Evolutionary conservation across 2,329 filamentous ascomycete species (phyloP).

Genomic region (Colletotrichum echinochloae): DNA sequence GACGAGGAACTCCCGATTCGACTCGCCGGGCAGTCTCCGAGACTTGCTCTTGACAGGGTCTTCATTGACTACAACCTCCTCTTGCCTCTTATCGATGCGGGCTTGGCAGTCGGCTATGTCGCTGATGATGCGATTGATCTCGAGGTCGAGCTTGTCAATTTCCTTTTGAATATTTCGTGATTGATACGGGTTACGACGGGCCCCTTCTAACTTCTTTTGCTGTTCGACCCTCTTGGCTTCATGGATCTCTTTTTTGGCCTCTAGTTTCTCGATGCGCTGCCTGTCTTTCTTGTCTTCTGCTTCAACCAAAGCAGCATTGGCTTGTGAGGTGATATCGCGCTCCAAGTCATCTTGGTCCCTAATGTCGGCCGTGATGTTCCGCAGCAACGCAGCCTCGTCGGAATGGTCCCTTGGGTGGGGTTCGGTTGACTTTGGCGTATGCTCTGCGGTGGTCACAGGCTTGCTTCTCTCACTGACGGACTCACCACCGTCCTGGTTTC

Average conservation of each 20-base stretch:
- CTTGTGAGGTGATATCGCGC: slow-evolving; percentile 80
- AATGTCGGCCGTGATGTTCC: slow-evolving; percentile 59
- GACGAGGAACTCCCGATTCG: slow-evolving; percentile 88
- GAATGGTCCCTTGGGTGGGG: background rate
- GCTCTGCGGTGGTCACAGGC: background rate
- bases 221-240: slow-evolving; percentile 72
- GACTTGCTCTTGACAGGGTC: slow-evolving; percentile 61
- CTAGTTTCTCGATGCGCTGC: slow-evolving; percentile 70
- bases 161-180: slow-evolving; percentile 72
- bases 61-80: slow-evolving; percentile 60
- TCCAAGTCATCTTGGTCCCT: slow-evolving; percentile 92
- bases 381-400: slow-evolving; percentile 32
- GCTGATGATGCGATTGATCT: slow-evolving; percentile 72
- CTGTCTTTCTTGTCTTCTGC: slow-evolving; percentile 73
- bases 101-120: slow-evolving; percentile 85
- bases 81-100: slow-evolving; percentile 81
- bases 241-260: slow-evolving; percentile 68
- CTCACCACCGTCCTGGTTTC: background rate
- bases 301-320: slow-evolving; percentile 69
- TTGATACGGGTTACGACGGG: slow-evolving; percentile 59
- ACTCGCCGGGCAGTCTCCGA: slow-evolving; percentile 80
- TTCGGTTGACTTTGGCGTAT: background rate
- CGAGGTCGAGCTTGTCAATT: slow-evolving; percentile 73
- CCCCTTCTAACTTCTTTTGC: slow-evolving; percentile 59
- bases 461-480: background rate